A percentile compares a stretch with the other conserved stretches of the same genome.
Conservation (phyloP, 164 flowering plant species). For the Magnolia changhungtana region DNA sequence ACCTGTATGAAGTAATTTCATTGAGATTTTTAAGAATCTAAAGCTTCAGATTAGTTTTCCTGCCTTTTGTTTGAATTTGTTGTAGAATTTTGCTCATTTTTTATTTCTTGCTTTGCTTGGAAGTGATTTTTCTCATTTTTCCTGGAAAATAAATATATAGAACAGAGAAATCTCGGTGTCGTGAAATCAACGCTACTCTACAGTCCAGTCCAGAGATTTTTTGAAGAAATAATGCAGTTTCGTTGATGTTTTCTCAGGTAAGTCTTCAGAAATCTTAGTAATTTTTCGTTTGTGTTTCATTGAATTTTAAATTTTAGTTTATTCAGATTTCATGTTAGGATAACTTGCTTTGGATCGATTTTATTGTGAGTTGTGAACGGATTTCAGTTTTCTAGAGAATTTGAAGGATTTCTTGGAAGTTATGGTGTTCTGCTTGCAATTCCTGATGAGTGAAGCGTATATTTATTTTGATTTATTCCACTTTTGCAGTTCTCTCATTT, state of each 20-base stretch:
- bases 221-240: too few species aligned
- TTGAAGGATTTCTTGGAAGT: too few species aligned
- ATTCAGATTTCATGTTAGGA: neutral
- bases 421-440: too few species aligned
- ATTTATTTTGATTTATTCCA: neutral
- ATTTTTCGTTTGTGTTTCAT: too few species aligned
- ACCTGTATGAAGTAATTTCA: neutral
- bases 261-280: too few species aligned
- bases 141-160: neutral
- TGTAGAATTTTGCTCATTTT: neutral
- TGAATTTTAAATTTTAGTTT: too few species aligned
- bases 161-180: neutral
- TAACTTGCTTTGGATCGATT: neutral
- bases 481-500: neutral
- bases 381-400: too few species aligned
- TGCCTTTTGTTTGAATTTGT: neutral
- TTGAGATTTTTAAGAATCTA: neutral
- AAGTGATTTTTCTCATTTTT: neutral
- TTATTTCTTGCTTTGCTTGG: neutral
- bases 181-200: neutral
- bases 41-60: neutral
- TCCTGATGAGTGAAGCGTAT: too few species aligned
- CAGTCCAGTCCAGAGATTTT: neutral
- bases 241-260: neutral
- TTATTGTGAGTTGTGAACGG: too few species aligned